These are phyloP conservation scores for Laburnicola sp. DNA, from an alignment of 2,329 filamentous ascomycete genomes.

Conservation along the genomic window DNA sequence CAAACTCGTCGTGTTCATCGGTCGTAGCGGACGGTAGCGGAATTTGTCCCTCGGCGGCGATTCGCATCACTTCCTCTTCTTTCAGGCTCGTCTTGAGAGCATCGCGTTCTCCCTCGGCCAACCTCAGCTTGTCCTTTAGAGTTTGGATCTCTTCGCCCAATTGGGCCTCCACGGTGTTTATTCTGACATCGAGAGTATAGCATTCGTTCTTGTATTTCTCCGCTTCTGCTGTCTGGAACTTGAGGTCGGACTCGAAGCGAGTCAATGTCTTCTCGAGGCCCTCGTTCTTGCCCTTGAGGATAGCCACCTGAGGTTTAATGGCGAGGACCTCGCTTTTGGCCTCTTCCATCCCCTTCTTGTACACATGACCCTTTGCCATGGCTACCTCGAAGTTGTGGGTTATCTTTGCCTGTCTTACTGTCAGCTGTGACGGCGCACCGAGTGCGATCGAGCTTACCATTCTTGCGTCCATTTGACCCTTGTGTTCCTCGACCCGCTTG, in stretches of 20 bases:
- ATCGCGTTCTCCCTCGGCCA: conserved; percentile 74
- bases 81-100: conserved; percentile 71
- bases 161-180: conserved; percentile 65
- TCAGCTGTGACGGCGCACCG: background rate
- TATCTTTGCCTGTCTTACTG: conserved; percentile 24
- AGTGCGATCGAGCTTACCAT: conserved; percentile 22
- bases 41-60: conserved; percentile 71
- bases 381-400: conserved; percentile 27
- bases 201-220: conserved; percentile 47
- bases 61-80: conserved; percentile 72
- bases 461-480: conserved; percentile 29
- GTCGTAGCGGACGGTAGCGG: conserved; percentile 61
- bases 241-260: conserved; percentile 35
- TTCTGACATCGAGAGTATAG: conserved; percentile 48
- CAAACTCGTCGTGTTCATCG: conserved; percentile 63
- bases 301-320: conserved; percentile 14
- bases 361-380: conserved; percentile 27
- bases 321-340: conserved; percentile 25
- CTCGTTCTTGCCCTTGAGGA: conserved; percentile 35
- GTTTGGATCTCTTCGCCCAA: conserved; percentile 69
- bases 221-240: conserved; percentile 38
- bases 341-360: conserved; percentile 29
- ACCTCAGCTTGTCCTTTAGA: conserved; percentile 63
- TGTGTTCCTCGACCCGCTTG: conserved; percentile 35
- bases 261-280: conserved; percentile 31